Conservation (phyloP, 768 basidiomycete species). For the Lactarius akahatsu region DNA sequence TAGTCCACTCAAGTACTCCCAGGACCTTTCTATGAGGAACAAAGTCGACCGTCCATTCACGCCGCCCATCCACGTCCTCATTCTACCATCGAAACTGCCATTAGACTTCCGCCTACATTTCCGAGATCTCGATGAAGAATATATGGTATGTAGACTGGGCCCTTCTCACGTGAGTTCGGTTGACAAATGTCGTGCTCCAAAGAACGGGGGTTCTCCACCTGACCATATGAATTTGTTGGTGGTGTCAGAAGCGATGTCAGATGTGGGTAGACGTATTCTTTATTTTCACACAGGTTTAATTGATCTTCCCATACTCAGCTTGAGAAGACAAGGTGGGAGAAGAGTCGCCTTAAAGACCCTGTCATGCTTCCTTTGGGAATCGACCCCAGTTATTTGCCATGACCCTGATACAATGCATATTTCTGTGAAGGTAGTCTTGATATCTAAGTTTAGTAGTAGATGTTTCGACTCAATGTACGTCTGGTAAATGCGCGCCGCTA, state of each 20-base stretch:
- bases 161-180: not conserved
- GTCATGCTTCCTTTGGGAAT: constrained; percentile 37
- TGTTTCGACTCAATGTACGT: not conserved
- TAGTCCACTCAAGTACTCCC: not conserved
- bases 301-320: constrained; percentile 42
- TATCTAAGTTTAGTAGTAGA: not conserved
- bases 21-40: constrained; percentile 57
- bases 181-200: not conserved
- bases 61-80: constrained; percentile 70
- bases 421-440: not conserved
- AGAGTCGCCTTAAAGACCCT: constrained; percentile 45
- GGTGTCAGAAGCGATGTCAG: constrained; percentile 51
- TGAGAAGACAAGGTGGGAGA: constrained; percentile 52
- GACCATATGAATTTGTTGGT: constrained; percentile 80
- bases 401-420: not conserved
- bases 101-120: constrained; percentile 65
- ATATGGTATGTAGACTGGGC: constrained; percentile 46
- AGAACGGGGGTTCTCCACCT: constrained; percentile 51
- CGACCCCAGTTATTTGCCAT: constrained; percentile 18
- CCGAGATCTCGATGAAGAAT: constrained; percentile 65
- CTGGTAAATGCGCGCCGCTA: not conserved
- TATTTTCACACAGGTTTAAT: constrained; percentile 13
- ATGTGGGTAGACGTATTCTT: constrained; percentile 46
- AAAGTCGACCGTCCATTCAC: constrained; percentile 60
- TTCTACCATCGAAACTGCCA: constrained; percentile 74